phyloP scores from a whole-genome alignment of 768 basidiomycete species.

The Leucocoprinus sp. region DNA sequence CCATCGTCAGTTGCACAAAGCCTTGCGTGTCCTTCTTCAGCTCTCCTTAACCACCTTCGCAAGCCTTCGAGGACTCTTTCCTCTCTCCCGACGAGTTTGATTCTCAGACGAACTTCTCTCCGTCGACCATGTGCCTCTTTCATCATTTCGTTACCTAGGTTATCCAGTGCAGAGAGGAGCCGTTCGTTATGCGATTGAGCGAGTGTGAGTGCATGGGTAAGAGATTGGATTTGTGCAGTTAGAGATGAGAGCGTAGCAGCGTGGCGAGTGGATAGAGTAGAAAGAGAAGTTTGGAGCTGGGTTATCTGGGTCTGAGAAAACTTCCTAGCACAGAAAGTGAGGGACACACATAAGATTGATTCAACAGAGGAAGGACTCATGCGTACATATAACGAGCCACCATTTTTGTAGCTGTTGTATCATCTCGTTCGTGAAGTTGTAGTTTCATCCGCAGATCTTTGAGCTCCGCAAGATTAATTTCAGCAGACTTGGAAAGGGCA shows the following conservation, averaged over 20 bases:
- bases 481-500: slow-evolving; percentile 34
- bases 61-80: slow-evolving; percentile 49
- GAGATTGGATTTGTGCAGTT: slow-evolving; percentile 8
- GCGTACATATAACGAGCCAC: slow-evolving; percentile 80
- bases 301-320: slow-evolving; percentile 75
- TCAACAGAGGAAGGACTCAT: background rate
- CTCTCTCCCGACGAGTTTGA: slow-evolving; percentile 57
- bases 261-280: slow-evolving; percentile 52
- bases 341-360: background rate
- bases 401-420: slow-evolving; percentile 73
- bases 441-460: slow-evolving; percentile 41
- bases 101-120: slow-evolving; percentile 58
- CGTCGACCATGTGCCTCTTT: slow-evolving; percentile 68
- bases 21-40: slow-evolving; percentile 26
- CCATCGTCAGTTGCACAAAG: background rate
- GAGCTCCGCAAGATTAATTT: slow-evolving; percentile 37
- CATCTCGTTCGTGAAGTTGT: slow-evolving; percentile 50
- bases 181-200: slow-evolving; percentile 35
- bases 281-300: slow-evolving; percentile 52
- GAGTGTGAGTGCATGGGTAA: slow-evolving; percentile 41
- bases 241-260: slow-evolving; percentile 46
- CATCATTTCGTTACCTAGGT: slow-evolving; percentile 60
- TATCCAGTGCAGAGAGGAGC: slow-evolving; percentile 57
- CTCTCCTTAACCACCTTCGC: slow-evolving; percentile 46
- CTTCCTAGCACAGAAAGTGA: slow-evolving; percentile 50